These are phyloP conservation scores for Groenewaldozyma sp. DNA, from an alignment of 1,139 yeast genomes.

Conservation along the genomic window DNA sequence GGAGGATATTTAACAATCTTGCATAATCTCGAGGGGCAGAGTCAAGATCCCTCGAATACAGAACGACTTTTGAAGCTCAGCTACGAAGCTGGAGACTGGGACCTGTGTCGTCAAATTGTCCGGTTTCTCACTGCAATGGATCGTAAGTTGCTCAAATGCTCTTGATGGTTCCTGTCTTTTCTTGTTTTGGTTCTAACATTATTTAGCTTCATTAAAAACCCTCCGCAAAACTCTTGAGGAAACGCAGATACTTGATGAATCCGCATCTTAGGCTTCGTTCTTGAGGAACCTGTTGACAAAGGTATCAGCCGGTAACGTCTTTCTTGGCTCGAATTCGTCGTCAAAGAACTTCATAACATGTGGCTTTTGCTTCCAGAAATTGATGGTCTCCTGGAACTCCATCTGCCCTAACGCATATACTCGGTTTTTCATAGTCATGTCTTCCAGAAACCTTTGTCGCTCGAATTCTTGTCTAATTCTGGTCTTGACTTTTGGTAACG, in stretches of 20 bases:
- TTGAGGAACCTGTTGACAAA: slow-evolving; percentile 63
- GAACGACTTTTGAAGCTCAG: slow-evolving; percentile 28
- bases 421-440: slow-evolving; percentile 56
- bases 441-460: slow-evolving; percentile 66
- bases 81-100: slow-evolving; percentile 27
- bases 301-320: slow-evolving; percentile 25
- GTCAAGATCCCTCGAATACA: slow-evolving; percentile 19
- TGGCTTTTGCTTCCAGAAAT: slow-evolving; percentile 84
- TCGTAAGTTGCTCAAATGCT: slow-evolving; percentile 8
- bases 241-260: neutral
- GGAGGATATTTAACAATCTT: slow-evolving; percentile 34
- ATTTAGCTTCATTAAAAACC: slow-evolving; percentile 3
- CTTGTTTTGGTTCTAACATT: neutral
- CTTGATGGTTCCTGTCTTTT: neutral
- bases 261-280: slow-evolving; percentile 30
- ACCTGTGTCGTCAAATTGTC: slow-evolving; percentile 33
- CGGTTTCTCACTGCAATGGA: slow-evolving; percentile 34
- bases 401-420: slow-evolving; percentile 76
- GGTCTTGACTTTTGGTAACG: slow-evolving; percentile 72
- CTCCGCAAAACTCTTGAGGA: slow-evolving; percentile 4
- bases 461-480: slow-evolving; percentile 86
- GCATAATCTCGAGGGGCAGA: slow-evolving; percentile 22
- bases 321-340: slow-evolving; percentile 40
- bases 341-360: slow-evolving; percentile 79
- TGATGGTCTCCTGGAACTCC: slow-evolving; percentile 83